A percentile compares a stretch with the other conserved stretches of the same genome.
Conservation (phyloP, 148 eudicot species). For the Selenicereus undatus region DNA sequence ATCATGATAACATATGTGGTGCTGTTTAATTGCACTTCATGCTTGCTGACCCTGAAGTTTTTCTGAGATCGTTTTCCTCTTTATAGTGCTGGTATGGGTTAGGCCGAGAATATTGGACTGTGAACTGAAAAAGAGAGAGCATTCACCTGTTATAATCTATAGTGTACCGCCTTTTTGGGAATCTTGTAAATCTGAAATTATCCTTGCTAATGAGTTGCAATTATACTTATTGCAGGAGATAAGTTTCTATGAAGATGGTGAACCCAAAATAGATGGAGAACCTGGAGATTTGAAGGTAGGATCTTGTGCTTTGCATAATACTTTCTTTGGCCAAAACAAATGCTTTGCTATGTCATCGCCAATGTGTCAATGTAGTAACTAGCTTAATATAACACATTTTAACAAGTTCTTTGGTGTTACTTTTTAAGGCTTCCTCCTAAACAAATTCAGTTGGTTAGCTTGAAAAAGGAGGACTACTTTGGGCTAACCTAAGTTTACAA, state of each 20-base stretch:
- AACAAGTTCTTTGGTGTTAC: too few relatives aligned
- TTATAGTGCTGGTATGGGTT: neutral
- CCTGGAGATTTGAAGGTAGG: slow-evolving; percentile 88
- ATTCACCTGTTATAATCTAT: neutral
- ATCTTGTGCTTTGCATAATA: neutral
- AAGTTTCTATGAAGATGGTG: slow-evolving; percentile 87
- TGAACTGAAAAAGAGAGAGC: neutral
- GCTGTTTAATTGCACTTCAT: neutral
- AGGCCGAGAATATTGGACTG: neutral
- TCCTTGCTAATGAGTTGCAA: neutral
- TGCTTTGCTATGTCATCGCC: neutral
- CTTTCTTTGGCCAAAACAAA: neutral
- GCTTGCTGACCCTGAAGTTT: neutral
- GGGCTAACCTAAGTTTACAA: neutral
- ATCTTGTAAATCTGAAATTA: neutral
- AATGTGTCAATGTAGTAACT: neutral
- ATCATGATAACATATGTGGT: neutral
- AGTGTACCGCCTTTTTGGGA: neutral
- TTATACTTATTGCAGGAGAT: slow-evolving; percentile 56
- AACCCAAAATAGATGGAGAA: slow-evolving; percentile 92
- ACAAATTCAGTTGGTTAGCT: neutral
- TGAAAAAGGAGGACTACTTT: too few relatives aligned
- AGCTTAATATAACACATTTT: too few relatives aligned
- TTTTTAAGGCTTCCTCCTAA: neutral
- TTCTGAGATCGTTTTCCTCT: neutral